phyloP scores from a whole-genome alignment of 257 asterid species.

The Rehmannia glutinosa region DNA sequence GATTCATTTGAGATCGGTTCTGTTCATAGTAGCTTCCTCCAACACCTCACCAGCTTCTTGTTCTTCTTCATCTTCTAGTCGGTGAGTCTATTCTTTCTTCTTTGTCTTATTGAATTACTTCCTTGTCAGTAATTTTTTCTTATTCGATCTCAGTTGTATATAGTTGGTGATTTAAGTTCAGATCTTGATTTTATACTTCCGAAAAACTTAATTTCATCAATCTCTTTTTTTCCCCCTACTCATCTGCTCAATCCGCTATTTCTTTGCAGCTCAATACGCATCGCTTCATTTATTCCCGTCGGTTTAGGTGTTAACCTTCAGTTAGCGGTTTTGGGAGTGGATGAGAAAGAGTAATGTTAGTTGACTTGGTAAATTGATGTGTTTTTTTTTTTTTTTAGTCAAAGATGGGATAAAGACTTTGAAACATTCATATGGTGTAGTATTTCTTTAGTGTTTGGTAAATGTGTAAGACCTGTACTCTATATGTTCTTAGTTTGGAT shows the following conservation, averaged over 20 bases:
- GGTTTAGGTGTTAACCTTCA: neutral
- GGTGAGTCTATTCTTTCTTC: slow-evolving; percentile 2
- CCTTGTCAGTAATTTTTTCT: neutral
- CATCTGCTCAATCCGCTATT: neutral
- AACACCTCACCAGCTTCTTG: too few species aligned
- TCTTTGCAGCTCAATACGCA: neutral
- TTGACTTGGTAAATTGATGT: too few species aligned
- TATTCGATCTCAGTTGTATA: neutral
- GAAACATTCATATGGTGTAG: neutral
- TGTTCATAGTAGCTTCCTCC: slow-evolving; percentile 53
- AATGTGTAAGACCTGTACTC: neutral
- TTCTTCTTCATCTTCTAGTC: too few species aligned
- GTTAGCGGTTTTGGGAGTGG: neutral
- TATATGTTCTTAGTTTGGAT: neutral
- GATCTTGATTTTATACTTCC: too few species aligned
- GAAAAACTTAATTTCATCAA: too few species aligned
- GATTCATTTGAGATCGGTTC: too few species aligned
- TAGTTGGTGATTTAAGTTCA: slow-evolving; percentile 6
- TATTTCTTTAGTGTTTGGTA: neutral
- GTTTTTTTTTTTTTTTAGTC: too few species aligned
- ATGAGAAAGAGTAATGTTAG: neutral
- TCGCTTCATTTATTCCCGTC: too few species aligned
- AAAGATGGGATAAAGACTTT: neutral
- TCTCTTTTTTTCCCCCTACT: neutral
- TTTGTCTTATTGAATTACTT: slow-evolving; percentile 11